Conservation (phyloP, 352 stramenopile species). For the Pythium periplocum region DNA sequence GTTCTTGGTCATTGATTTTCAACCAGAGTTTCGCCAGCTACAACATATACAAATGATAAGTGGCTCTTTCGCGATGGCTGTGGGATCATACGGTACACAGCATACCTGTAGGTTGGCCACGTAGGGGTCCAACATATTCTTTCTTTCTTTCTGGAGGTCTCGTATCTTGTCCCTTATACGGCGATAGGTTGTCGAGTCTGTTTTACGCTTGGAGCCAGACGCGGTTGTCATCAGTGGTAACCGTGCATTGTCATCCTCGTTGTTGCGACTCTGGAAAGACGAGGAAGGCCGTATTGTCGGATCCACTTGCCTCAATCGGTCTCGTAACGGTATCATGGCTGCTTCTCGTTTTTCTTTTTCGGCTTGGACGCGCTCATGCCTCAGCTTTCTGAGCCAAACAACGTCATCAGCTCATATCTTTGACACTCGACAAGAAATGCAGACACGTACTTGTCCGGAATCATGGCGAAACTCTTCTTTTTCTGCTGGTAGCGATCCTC, state of each 20-base stretch:
- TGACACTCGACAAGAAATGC: too few relatives aligned
- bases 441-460: conserved; percentile 47
- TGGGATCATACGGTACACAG: not conserved
- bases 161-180: conserved; percentile 40
- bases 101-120: conserved; percentile 51
- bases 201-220: not conserved
- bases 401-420: too few relatives aligned
- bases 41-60: too few relatives aligned
- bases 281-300: conserved; percentile 6
- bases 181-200: conserved; percentile 24
- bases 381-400: conserved; percentile 27
- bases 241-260: conserved; percentile 9
- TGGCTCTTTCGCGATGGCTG: too few relatives aligned
- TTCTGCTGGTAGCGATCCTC: conserved; percentile 32
- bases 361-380: conserved; percentile 36
- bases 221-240: conserved; percentile 6
- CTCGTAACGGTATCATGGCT: conserved; percentile 17
- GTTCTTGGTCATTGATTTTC: conserved; percentile 39
- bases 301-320: conserved; percentile 25
- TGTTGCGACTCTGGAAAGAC: conserved; percentile 4
- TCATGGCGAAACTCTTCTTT: conserved; percentile 38
- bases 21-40: conserved; percentile 58
- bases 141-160: conserved; percentile 29
- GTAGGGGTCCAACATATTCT: conserved; percentile 39
- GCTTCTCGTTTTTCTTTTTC: conserved; percentile 30